Evolutionary conservation across 1,284 basidiomycete species (phyloP).

Genomic region (Stygiomarasmius scandens): DNA sequence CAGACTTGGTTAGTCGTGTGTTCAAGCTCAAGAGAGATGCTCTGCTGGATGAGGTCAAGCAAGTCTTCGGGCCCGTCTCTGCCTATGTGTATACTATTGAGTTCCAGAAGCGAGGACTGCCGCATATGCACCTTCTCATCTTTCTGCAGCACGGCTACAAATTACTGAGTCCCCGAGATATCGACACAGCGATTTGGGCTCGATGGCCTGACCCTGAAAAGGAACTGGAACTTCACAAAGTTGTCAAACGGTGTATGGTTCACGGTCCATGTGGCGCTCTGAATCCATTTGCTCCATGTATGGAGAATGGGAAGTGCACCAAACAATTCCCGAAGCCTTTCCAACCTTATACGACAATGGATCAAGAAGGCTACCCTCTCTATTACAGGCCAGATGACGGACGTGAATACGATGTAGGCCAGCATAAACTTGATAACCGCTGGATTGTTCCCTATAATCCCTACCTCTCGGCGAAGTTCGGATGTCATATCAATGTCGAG

Average conservation of each 20-base stretch:
- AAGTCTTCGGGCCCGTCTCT: constrained; percentile 13
- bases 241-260: constrained; percentile 31
- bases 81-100: constrained; percentile 39
- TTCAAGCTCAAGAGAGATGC: constrained; percentile 40
- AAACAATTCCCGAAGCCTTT: constrained; percentile 39
- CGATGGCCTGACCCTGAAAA: constrained; percentile 20
- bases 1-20: constrained; percentile 43
- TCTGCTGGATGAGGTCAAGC: constrained; percentile 22
- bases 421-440: constrained; percentile 27
- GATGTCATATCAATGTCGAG: constrained; percentile 54
- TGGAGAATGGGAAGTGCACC: constrained; percentile 36
- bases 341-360: constrained; percentile 27
- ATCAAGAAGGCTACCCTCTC: constrained; percentile 34
- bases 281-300: constrained; percentile 30
- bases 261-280: constrained; percentile 36
- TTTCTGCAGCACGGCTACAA: constrained; percentile 22
- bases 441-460: constrained; percentile 43
- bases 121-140: constrained; percentile 38
- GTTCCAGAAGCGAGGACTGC: constrained; percentile 41
- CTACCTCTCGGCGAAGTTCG: constrained; percentile 30
- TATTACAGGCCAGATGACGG: constrained; percentile 34
- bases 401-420: neutral
- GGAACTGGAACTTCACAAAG: constrained; percentile 28
- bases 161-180: constrained; percentile 9
- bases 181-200: constrained; percentile 33